Conservation (phyloP, 2,329 filamentous ascomycete genomes). For the Microthyrium microscopicum region DNA sequence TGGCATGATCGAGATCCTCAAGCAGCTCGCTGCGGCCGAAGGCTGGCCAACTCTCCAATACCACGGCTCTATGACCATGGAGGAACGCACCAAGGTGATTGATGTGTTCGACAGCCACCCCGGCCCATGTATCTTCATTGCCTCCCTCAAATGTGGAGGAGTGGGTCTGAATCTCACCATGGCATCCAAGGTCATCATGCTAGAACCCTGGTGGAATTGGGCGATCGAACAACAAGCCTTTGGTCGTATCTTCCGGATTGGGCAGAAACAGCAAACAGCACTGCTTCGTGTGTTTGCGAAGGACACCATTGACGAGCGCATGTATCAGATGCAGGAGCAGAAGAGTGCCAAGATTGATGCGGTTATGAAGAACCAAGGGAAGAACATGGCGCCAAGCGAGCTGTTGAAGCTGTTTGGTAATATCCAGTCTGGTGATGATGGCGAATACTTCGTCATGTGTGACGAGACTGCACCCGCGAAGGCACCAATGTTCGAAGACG, state of each 20-base stretch:
- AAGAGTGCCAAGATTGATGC: constrained; percentile 33
- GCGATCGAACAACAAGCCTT: constrained; percentile 46
- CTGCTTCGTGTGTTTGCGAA: constrained; percentile 41
- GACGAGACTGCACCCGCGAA: too few relatives aligned
- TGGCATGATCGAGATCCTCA: constrained; percentile 34
- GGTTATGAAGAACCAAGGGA: too few relatives aligned
- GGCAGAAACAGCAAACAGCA: constrained; percentile 43
- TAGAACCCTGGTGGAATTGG: constrained; percentile 43
- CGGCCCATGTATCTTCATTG: constrained; percentile 32
- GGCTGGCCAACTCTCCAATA: constrained; percentile 32
- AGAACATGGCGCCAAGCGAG: too few relatives aligned
- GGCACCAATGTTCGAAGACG: too few relatives aligned
- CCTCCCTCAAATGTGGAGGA: constrained; percentile 40
- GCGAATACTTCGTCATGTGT: too few relatives aligned
- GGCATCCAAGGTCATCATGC: constrained; percentile 31
- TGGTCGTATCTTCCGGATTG: constrained; percentile 46
- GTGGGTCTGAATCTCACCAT: constrained; percentile 42
- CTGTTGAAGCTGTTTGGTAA: too few relatives aligned
- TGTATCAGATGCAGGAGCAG: constrained; percentile 36
- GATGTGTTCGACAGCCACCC: constrained; percentile 26
- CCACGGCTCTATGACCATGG: constrained; percentile 31
- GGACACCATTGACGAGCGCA: constrained; percentile 40
- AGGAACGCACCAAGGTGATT: constrained; percentile 29
- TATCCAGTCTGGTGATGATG: too few relatives aligned
- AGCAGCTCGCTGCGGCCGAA: constrained; percentile 31